Conservation (phyloP, 805 yeast species). For the Dipodascus albidus region DNA sequence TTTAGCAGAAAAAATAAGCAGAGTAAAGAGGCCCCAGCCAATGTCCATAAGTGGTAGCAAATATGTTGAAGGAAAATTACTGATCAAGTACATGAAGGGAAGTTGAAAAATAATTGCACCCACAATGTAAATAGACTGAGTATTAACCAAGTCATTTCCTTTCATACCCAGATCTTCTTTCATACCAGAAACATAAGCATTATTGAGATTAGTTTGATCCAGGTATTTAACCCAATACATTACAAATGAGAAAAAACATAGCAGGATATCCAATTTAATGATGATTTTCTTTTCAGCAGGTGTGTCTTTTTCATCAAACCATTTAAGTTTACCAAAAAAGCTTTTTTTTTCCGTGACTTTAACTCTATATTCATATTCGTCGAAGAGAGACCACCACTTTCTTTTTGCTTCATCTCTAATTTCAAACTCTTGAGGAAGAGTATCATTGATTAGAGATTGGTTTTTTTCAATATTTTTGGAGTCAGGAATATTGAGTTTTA, state of each 20-base stretch:
- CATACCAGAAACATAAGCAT: constrained; percentile 60
- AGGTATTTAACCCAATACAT: constrained; percentile 61
- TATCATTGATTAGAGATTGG: no score
- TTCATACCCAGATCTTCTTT: constrained; percentile 41
- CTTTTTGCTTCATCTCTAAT: constrained; percentile 19
- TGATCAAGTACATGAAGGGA: constrained; percentile 48
- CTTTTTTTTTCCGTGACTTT: not conserved
- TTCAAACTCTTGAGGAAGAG: no score
- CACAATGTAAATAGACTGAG: constrained; percentile 45
- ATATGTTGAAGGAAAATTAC: constrained; percentile 43
- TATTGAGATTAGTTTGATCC: constrained; percentile 47
- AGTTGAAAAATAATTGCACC: constrained; percentile 52
- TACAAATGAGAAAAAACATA: constrained; percentile 45
- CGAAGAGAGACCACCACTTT: constrained; percentile 32
- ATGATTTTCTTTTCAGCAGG: constrained; percentile 37
- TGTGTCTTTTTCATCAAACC: constrained; percentile 43
- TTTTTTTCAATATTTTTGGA: no score
- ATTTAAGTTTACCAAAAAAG: constrained; percentile 27
- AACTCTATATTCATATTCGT: constrained; percentile 50
- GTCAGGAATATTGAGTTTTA: no score
- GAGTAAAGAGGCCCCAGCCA: constrained; percentile 57
- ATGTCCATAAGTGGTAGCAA: constrained; percentile 46
- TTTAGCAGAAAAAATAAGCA: constrained; percentile 40
- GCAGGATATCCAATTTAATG: constrained; percentile 43
- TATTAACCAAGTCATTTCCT: constrained; percentile 50